A percentile compares a stretch with the other conserved stretches of the same genome.
Evolutionary conservation across 352 stramenopile genomes (phyloP).

Genomic region (Blastocystis sp.): DNA sequence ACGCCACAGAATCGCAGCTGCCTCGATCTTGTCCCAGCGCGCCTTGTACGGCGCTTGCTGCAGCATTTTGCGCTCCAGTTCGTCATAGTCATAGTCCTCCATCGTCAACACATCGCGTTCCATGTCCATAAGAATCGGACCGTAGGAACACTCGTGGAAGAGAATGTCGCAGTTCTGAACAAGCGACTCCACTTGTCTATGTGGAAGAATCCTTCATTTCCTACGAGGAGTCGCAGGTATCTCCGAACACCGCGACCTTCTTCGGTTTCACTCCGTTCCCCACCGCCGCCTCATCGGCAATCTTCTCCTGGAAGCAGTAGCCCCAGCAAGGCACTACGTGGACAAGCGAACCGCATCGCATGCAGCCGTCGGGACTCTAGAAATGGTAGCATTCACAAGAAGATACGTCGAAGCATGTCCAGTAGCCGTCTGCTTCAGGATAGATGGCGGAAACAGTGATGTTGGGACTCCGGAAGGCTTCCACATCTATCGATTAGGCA

Average conservation of each 20-base stretch:
- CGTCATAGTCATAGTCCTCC: background rate
- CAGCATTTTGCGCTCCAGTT: background rate
- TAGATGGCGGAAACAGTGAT: conserved; percentile 18
- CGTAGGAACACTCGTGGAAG: conserved; percentile 41
- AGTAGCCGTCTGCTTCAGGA: conserved; percentile 52
- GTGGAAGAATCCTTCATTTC: background rate
- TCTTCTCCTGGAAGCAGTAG: conserved; percentile 32
- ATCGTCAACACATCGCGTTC: background rate
- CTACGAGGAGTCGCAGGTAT: conserved; percentile 54
- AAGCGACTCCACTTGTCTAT: conserved; percentile 20
- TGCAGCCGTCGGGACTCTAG: background rate
- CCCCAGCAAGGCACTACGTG: conserved; percentile 30
- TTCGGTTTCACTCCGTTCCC: background rate
- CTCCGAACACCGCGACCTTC: conserved; percentile 53
- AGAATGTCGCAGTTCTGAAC: conserved; percentile 47
- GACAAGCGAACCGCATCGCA: background rate
- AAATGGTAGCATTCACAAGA: background rate
- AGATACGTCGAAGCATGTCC: conserved; percentile 13
- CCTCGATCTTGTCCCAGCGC: conserved; percentile 59
- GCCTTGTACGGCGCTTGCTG: background rate
- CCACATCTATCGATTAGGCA: background rate
- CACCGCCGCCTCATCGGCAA: no score
- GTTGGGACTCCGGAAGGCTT: background rate
- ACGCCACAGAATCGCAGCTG: conserved; percentile 65
- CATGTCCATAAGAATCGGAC: conserved; percentile 1